These are phyloP conservation scores for Capsicum rhomboideum DNA, from an alignment of 257 asterid species.

Conservation along the genomic window DNA sequence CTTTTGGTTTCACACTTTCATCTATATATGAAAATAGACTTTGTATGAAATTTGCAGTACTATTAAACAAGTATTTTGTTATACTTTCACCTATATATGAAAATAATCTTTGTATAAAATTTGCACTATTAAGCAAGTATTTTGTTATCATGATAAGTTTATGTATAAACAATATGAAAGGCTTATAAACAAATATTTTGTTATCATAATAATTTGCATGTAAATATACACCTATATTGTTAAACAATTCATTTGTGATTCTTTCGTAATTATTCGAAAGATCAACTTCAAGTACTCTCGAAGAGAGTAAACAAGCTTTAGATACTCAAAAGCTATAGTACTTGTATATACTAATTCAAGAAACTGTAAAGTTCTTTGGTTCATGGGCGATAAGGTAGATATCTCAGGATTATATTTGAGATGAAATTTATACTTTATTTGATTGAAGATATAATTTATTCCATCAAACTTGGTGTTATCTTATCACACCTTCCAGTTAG, in stretches of 20 bases:
- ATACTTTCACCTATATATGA: not conserved
- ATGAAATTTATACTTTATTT: too few species aligned
- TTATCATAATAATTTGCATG: too few species aligned
- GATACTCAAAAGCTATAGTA: not conserved
- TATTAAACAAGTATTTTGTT: too few species aligned
- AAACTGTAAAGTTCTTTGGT: not conserved
- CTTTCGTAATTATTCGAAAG: not conserved
- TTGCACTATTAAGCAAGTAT: too few species aligned
- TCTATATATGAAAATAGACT: not conserved
- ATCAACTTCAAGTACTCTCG: not conserved
- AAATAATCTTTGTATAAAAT: not conserved
- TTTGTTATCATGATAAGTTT: too few species aligned
- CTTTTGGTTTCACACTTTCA: not conserved
- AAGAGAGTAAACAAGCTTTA: not conserved
- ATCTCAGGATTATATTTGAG: not conserved
- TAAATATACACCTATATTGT: not conserved
- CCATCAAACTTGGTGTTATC: too few species aligned
- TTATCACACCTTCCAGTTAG: too few species aligned
- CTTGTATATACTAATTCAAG: not conserved
- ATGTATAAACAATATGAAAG: not conserved
- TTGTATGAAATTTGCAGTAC: not conserved
- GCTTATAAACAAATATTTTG: not conserved
- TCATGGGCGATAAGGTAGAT: not conserved
- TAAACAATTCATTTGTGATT: not conserved
- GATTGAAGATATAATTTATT: not conserved